Evolutionary conservation across 495 filamentous ascomycete species (phyloP).

Genomic region (Tuber calosporum): DNA sequence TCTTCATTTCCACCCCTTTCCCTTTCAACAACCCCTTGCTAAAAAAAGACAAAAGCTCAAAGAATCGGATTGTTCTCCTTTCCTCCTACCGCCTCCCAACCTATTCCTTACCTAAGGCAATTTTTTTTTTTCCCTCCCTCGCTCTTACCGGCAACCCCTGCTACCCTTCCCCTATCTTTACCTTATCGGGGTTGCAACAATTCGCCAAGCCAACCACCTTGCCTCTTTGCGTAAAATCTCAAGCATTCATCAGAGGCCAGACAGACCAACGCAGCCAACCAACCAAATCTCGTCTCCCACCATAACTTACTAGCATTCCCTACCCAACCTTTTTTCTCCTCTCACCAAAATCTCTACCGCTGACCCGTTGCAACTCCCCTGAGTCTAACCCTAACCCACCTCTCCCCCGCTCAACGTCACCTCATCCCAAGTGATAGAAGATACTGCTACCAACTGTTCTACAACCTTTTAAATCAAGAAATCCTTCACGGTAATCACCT

Average conservation of each 20-base stretch:
- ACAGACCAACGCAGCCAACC: constrained; percentile 18
- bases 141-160: no score
- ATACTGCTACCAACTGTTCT: constrained; percentile 25
- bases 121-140: background rate
- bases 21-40: background rate
- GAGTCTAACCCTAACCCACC: constrained; percentile 40
- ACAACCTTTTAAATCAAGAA: constrained; percentile 26
- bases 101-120: background rate
- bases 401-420: constrained; percentile 33
- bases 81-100: background rate
- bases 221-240: constrained; percentile 9
- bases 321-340: constrained; percentile 26
- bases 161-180: constrained; percentile 11
- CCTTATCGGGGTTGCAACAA: constrained; percentile 10
- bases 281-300: constrained; percentile 26
- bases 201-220: constrained; percentile 28
- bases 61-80: constrained; percentile 4
- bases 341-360: constrained; percentile 1
- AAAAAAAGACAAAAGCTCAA: background rate
- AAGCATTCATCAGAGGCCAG: background rate
- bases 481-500: constrained; percentile 34
- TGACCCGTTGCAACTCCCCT: constrained; percentile 20
- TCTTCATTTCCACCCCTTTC: background rate
- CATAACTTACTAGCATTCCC: constrained; percentile 9
- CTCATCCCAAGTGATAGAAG: constrained; percentile 30